Conservation (phyloP, 2,329 filamentous ascomycete genomes). For the Clarireedia hainanense region DNA sequence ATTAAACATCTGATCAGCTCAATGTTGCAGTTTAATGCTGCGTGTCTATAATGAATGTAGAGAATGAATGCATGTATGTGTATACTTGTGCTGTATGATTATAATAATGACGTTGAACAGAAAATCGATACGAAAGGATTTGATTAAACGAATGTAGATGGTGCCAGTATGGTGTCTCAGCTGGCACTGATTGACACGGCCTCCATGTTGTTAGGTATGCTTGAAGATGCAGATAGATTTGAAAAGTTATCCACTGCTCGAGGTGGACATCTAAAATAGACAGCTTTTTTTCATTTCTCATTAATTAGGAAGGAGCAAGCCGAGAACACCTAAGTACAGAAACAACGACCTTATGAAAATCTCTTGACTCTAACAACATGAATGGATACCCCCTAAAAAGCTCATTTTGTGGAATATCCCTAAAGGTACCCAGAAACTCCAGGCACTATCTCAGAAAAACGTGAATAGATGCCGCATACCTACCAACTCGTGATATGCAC, state of each 20-base stretch:
- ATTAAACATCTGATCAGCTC: too few relatives aligned
- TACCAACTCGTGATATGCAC: constrained; percentile 9
- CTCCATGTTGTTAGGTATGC: constrained; percentile 1
- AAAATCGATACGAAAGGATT: background rate
- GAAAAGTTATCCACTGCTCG: background rate
- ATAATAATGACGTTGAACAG: too few relatives aligned
- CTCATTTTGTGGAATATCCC: background rate
- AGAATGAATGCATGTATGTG: background rate
- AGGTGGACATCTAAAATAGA: background rate
- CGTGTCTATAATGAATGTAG: background rate
- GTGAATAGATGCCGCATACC: background rate
- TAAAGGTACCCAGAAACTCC: background rate
- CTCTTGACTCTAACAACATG: background rate
- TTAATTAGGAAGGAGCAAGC: constrained; percentile 8
- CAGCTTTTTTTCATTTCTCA: constrained; percentile 7
- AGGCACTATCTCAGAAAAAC: background rate
- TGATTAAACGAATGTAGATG: constrained; percentile 3
- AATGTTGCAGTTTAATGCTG: background rate
- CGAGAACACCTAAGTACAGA: constrained; percentile 3
- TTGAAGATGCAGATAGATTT: background rate
- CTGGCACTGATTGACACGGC: constrained; percentile 3
- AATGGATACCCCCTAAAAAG: constrained; percentile 1
- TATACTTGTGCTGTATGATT: background rate
- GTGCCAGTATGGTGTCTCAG: constrained; percentile 7
- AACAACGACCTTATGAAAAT: background rate